Base-by-base conservation (phyloP, 257 asterid species). In the Lycium barbarum region DNA sequence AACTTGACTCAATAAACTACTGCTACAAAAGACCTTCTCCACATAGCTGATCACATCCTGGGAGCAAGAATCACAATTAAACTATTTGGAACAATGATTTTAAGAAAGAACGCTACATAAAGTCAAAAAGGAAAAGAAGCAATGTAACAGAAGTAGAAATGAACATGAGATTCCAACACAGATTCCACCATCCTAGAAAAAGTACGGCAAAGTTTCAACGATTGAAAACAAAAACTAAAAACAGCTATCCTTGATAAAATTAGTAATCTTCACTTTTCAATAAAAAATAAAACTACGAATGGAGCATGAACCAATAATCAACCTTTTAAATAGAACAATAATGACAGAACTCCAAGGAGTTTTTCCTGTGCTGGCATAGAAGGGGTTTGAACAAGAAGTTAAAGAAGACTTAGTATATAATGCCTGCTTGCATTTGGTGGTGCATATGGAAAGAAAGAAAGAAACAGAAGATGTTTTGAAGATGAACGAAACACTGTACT, bases 21-120 rank as follows among this genome's bases (percentile, higher is more conserved):
- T 92, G 89, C 87, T 88, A 86, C 91, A 86, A 88, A 94, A 94
- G 26, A 88, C 94, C 92, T 92, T 96, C 92, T 96, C 99, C 92
- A 93, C 85, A 85, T 93, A 96, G 91, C 86, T 91, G 84, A 95
- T 92, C 90, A 96, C 98, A 86, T 93, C 98, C 99, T 95, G 94
- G 84, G 88, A 76, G 87, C 59, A 87, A 92, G 72, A 86, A 87
- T 55, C 78, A 87, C 33, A 72, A 85, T 81, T 79, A 51, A 84
- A 85, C 73, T 49, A 84, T 62, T 66, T 59, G 79, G 15, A 84
- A 76, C 83, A 49, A 4, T 33, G 36, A 38, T 81, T 57, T 36
- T 61, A 47, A 9, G 67, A 63, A 22, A 84, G 84, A 51, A 38
- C 13, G 15, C 61, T 11, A 18, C 83, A 45, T 13, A 63, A 68